phyloP scores from a whole-genome alignment of 352 stramenopile genomes.

The Aphanomyces invadans region DNA sequence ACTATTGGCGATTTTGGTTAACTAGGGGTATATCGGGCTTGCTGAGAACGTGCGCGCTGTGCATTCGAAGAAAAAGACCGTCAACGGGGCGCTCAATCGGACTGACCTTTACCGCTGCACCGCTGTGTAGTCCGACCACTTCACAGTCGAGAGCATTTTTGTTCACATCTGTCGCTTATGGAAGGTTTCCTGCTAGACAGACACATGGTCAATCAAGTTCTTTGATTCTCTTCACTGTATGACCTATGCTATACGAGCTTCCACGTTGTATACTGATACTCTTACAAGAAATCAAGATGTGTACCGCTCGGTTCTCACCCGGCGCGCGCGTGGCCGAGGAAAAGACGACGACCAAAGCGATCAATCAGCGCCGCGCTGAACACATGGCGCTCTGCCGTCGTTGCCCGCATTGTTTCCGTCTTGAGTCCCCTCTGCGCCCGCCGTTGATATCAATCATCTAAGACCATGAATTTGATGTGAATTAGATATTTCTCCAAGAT shows the following conservation, averaged over 20 bases:
- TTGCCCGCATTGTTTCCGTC: too few species aligned
- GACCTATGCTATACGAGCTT: constrained; percentile 28
- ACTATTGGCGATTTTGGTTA: constrained; percentile 16
- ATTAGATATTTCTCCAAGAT: too few species aligned
- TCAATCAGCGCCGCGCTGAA: background rate
- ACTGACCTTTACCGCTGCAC: constrained; percentile 22
- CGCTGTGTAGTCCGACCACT: constrained; percentile 19
- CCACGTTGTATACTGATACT: constrained; percentile 21
- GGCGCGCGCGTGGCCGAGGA: background rate
- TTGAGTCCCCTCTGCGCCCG: too few species aligned
- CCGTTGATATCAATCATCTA: too few species aligned
- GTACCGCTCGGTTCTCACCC: constrained; percentile 21
- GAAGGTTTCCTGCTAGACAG: constrained; percentile 25
- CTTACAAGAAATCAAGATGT: constrained; percentile 17
- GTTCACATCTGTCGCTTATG: constrained; percentile 22
- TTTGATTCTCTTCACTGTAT: constrained; percentile 26
- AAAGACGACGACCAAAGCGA: background rate
- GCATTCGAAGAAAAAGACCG: constrained; percentile 3
- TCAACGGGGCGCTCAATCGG: constrained; percentile 7
- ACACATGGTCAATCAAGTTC: constrained; percentile 22
- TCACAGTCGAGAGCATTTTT: constrained; percentile 28
- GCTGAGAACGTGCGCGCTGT: background rate
- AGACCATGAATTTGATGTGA: too few species aligned
- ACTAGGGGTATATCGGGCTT: constrained; percentile 21
- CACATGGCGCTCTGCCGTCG: too few species aligned